Conservation (phyloP, 768 basidiomycete species). For the Mycena crocata region DNA sequence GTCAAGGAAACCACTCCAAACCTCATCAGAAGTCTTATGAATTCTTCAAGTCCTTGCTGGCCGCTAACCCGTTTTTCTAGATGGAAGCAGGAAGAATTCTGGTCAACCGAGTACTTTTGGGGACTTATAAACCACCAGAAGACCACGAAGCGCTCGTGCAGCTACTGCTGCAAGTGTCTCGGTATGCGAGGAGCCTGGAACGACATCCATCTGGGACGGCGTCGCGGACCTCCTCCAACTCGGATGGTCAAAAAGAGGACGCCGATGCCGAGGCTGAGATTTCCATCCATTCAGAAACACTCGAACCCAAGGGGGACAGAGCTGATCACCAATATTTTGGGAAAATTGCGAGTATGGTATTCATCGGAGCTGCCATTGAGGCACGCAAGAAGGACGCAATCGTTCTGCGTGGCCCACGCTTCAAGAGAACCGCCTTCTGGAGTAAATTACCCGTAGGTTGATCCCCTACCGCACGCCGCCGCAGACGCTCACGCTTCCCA, state of each 20-base stretch:
- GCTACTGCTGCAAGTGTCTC: slow-evolving; percentile 24
- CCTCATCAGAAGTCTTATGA: not conserved
- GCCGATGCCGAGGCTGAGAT: slow-evolving; percentile 6
- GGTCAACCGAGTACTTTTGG: slow-evolving; percentile 17
- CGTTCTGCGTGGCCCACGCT: not conserved
- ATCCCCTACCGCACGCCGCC: too few species aligned
- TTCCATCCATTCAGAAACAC: slow-evolving; percentile 9
- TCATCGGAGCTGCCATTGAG: slow-evolving; percentile 13
- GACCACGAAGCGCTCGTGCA: slow-evolving; percentile 23
- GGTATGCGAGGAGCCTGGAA: slow-evolving; percentile 24
- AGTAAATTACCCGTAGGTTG: slow-evolving; percentile 11
- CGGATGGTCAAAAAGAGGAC: not conserved
- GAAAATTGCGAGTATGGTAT: slow-evolving; percentile 17
- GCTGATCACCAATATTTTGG: slow-evolving; percentile 21
- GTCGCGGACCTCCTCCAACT: slow-evolving; percentile 7
- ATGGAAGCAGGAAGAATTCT: slow-evolving; percentile 1
- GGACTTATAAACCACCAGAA: slow-evolving; percentile 13
- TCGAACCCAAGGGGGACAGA: slow-evolving; percentile 14
- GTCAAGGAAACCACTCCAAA: slow-evolving; percentile 20
- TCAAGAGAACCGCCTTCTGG: slow-evolving; percentile 20
- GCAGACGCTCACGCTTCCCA: slow-evolving; percentile 6
- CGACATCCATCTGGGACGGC: slow-evolving; percentile 12
- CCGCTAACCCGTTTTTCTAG: not conserved
- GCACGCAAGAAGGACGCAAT: not conserved
- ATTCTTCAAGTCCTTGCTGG: not conserved